phyloP scores from a whole-genome alignment of 2,329 filamentous ascomycete genomes.

The Ascosphaera acerosa region DNA sequence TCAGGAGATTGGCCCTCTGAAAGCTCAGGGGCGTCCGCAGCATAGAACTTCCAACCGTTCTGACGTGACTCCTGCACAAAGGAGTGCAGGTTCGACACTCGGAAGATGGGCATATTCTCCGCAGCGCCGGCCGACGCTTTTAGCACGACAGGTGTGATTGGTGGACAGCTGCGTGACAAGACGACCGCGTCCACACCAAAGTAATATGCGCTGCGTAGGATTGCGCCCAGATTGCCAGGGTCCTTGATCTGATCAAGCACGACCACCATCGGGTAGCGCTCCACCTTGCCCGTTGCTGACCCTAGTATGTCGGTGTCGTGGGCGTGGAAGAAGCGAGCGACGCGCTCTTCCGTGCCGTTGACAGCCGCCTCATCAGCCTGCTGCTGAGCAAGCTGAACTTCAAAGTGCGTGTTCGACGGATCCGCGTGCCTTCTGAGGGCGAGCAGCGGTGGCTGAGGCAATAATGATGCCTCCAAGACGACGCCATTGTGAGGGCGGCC shows the following conservation, averaged over 20 bases:
- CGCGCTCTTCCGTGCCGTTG: conserved; percentile 37
- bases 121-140: conserved; percentile 77
- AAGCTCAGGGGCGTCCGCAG: conserved; percentile 31
- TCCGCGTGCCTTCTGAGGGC: conserved; percentile 28
- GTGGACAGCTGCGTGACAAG: conserved; percentile 49
- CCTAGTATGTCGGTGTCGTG: neutral
- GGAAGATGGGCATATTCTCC: conserved; percentile 52
- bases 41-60: conserved; percentile 63
- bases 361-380: conserved; percentile 46
- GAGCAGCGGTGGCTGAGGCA: conserved; percentile 45
- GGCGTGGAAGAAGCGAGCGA: conserved; percentile 13
- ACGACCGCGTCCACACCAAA: conserved; percentile 69
- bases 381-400: conserved; percentile 37
- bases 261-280: conserved; percentile 17
- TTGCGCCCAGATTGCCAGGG: conserved; percentile 71
- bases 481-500: conserved; percentile 75
- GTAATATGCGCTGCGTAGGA: conserved; percentile 70
- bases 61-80: conserved; percentile 45
- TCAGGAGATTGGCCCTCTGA: too few relatives aligned
- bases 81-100: conserved; percentile 35
- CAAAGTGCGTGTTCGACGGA: conserved; percentile 26
- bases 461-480: conserved; percentile 61
- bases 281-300: neutral
- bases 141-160: conserved; percentile 48
- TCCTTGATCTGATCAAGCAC: conserved; percentile 34